Evolutionary conservation across 331 rosid genomes (phyloP), one percentile per base, ranked within the genome.

Genomic region (Pyrus hybrid): DNA sequence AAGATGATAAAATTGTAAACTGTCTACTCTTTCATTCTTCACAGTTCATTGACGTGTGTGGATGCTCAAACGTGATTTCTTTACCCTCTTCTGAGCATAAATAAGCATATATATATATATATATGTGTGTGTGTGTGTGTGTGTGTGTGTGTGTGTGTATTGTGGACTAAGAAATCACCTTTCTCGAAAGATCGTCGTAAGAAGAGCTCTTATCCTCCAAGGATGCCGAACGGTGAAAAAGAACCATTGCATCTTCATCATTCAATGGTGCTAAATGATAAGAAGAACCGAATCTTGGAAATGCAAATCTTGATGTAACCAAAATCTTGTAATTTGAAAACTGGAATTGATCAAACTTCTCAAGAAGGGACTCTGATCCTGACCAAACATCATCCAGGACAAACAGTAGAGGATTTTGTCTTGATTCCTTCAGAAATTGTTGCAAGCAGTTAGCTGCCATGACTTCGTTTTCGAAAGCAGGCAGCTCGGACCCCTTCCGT

Each of bases 321-420:
- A 91, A 64, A 75, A 91, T 80, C 78, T 86, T 85, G 64, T 60
- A 89, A 43, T 77, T 41, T 20, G 84, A 71, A 28, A 63, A 76
- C 32, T 57, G 32, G 73, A 81, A 69, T 29, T 54, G n/a, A 56
- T n/a, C 47, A 68, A 91, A 80, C 14, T 86, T 72, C 0, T 84
- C 86, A 78, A 89, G 70, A 63, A 86, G 81, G 60, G 72, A 63
- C 74, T 82, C 85, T 23, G 96, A 80, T 73, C 72, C 85, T 1
- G 66, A 25, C 89, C 86, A 85, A 78, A 88, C 93, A 81, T 88
- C 97, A 67, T 91, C 97, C 43, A 89, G 51, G 4, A 88, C 91
- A 77, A 92, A 53, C 82, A 92, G 17, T 7, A 77, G 58, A 71
- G 91, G 89, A 17, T 41, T 41, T 22, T 20, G 25, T 63, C 76